A percentile compares a stretch with the other conserved stretches of the same genome.
Conservation (phyloP, 495 filamentous ascomycete species). For the Penicillium nucicola region DNA sequence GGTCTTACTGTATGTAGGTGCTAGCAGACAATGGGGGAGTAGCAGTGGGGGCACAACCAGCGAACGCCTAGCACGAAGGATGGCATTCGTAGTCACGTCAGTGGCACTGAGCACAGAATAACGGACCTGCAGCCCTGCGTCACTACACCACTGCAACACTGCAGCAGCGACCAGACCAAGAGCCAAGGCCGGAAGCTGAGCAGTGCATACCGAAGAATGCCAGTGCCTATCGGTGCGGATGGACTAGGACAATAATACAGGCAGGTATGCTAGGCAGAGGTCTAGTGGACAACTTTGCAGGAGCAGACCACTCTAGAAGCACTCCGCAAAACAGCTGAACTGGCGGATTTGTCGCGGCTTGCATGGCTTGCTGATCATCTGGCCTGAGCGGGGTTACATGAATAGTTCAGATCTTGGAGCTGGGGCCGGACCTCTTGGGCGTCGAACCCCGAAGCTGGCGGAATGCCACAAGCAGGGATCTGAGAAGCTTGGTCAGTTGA, state of each 20-base stretch:
- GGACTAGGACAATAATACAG: neutral
- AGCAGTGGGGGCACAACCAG: neutral
- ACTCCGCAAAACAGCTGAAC: neutral
- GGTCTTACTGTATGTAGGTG: too few relatives aligned
- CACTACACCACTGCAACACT: neutral
- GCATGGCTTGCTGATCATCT: conserved; percentile 13
- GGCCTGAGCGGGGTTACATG: neutral
- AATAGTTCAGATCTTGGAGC: neutral
- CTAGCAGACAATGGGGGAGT: too few relatives aligned
- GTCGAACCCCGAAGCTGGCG: neutral
- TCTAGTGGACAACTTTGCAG: neutral
- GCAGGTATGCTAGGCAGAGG: neutral
- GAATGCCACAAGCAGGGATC: conserved; percentile 6
- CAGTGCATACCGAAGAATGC: conserved; percentile 9
- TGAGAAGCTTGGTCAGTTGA: conserved; percentile 16
- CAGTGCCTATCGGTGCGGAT: neutral
- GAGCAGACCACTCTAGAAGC: neutral
- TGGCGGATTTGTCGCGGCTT: conserved; percentile 7
- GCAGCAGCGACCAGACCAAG: neutral
- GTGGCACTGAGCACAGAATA: neutral
- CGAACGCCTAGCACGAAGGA: neutral
- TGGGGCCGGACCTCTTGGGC: neutral
- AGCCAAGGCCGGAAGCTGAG: neutral
- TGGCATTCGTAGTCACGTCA: conserved; percentile 1
- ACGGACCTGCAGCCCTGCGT: conserved; percentile 1